A percentile compares a stretch with the other conserved stretches of the same genome.
These are phyloP conservation scores for Daldinia vernicosa DNA, from an alignment of 495 filamentous ascomycete species.

Conservation along the genomic window DNA sequence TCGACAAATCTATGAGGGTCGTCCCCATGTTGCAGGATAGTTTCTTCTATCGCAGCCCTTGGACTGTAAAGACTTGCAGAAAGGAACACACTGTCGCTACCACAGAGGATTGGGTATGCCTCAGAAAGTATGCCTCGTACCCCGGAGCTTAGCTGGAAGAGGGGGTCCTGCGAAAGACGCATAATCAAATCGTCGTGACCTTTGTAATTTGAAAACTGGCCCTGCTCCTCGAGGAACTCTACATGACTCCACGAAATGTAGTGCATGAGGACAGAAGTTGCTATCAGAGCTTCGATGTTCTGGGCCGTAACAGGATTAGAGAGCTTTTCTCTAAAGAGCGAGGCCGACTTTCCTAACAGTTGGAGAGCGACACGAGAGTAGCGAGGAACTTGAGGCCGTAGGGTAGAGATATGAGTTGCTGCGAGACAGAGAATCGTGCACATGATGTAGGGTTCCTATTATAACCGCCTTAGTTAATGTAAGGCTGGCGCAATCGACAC, in stretches of 20 bases:
- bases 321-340: neutral
- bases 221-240: neutral
- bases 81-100: neutral
- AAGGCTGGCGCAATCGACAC: neutral
- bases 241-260: neutral
- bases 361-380: neutral
- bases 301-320: neutral
- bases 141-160: neutral
- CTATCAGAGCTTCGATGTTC: neutral
- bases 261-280: neutral
- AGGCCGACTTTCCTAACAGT: neutral
- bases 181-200: neutral
- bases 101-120: neutral
- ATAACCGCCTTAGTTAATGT: neutral
- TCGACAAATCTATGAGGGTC: neutral
- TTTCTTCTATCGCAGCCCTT: neutral
- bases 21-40: neutral
- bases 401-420: neutral
- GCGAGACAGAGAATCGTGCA: neutral
- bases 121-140: neutral
- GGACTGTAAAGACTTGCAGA: neutral
- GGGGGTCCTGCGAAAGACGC: neutral
- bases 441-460: neutral
- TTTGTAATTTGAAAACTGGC: neutral
- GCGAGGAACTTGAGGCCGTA: neutral